Evolutionary conservation across 2,329 filamentous ascomycete species (phyloP), one percentile per base, ranked within the genome.

Genomic region (Talaromyces piceae): DNA sequence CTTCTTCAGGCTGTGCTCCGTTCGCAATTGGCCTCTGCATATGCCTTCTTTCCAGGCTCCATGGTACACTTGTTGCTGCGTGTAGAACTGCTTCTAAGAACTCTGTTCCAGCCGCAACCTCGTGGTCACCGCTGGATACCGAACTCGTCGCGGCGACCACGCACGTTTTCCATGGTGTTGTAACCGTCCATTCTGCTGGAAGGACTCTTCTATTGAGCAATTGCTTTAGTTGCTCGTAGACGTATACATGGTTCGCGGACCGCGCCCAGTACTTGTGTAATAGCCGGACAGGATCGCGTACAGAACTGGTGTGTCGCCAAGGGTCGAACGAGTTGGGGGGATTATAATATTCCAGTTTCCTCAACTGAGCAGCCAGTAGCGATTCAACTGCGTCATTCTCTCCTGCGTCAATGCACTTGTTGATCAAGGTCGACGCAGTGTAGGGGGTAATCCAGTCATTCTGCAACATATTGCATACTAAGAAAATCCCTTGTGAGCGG

Each of bases 181-280:
- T 71, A 37, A 68, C 67, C 63, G 72, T 66, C 68, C 70, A 72
- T 52, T 72, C 66, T 13, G 64, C 58, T 9, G 68, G 67, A 11
- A 72, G 18, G 4, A 57, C 57, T 5, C 61, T 58, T 18, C 63
- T 61, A n/a, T 53, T 33, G 27, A 72, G 57, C 47, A 72, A 63
- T 30, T 59, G 61, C n/a, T 64, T 57, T 46, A 72, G 37, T 47
- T 70, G 65, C 13, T 59, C 57, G 45, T 66, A 69, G 20, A 64
- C 58, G 52, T 60, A 72, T 37, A 61, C 61, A 33, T 58, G 61
- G 25, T 54, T 47, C 27, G 51, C 49, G 43, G 47, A 26, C 23
- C 50, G 50, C 52, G 50, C 43, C 46, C 55, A 62, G 52, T 69
- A 71, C 27, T 45, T 59, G 43, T 60, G 57, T 33, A 72, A 54